Evolutionary conservation across 257 asterid species (phyloP).

Genomic region (Solanum bulbocastanum): DNA sequence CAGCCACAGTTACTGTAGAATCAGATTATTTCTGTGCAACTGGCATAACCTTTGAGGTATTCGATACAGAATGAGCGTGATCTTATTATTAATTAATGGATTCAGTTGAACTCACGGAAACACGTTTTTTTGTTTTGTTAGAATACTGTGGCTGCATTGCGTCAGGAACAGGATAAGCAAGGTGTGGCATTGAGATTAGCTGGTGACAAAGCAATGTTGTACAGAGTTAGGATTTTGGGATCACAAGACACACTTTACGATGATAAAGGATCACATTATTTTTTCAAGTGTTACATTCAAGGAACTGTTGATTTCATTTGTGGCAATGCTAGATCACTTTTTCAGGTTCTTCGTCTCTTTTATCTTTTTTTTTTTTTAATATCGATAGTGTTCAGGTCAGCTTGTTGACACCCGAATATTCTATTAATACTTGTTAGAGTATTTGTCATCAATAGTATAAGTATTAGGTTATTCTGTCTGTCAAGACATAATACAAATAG

Average conservation of each 20-base stretch:
- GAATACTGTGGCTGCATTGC: slow-evolving; percentile 40
- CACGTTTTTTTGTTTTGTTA: background rate
- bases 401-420: background rate
- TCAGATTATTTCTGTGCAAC: slow-evolving; percentile 75
- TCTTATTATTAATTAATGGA: background rate
- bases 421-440: background rate
- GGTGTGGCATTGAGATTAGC: slow-evolving; percentile 69
- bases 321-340: slow-evolving; percentile 66
- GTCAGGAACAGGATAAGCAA: slow-evolving; percentile 40
- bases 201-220: slow-evolving; percentile 60
- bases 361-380: background rate
- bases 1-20: slow-evolving; percentile 59
- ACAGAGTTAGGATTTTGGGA: slow-evolving; percentile 57
- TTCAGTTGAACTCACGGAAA: too few species aligned
- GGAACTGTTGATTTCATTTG: slow-evolving; percentile 76
- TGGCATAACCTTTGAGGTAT: slow-evolving; percentile 66
- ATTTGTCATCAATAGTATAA: background rate
- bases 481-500: background rate
- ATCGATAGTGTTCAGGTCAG: background rate
- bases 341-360: slow-evolving; percentile 23
- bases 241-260: slow-evolving; percentile 78
- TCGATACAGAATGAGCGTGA: background rate
- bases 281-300: slow-evolving; percentile 47
- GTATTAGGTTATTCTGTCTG: background rate
- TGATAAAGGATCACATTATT: slow-evolving; percentile 50